A percentile compares a stretch with the other conserved stretches of the same genome.
Conservation (phyloP, 805 yeast species). For the Saturnispora saitoi region DNA sequence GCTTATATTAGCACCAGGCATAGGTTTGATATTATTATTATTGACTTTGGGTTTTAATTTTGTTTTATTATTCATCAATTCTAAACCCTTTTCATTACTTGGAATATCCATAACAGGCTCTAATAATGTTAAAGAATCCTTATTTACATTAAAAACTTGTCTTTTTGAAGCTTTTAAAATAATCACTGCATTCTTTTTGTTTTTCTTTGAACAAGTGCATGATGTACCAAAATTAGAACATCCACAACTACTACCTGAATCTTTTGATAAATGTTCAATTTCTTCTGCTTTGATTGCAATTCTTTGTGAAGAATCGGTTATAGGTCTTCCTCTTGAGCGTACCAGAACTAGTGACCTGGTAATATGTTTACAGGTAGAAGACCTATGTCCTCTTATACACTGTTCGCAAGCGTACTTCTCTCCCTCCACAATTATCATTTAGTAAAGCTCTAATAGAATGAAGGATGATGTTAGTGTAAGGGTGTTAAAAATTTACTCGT, state of each 20-base stretch:
- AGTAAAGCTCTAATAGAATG: not conserved
- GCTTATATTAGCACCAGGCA: too few species aligned
- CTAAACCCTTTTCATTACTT: constrained; percentile 26
- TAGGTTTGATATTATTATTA: not conserved
- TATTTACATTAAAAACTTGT: constrained; percentile 30
- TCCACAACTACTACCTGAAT: not conserved
- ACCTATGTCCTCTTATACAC: constrained; percentile 90
- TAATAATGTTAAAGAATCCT: constrained; percentile 26
- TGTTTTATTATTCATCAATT: constrained; percentile 15
- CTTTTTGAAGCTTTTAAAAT: constrained; percentile 28
- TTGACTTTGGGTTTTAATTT: not conserved
- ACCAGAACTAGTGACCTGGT: constrained; percentile 77
- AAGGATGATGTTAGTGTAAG: not conserved
- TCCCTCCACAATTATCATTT: constrained; percentile 71
- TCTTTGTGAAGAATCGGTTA: constrained; percentile 47
- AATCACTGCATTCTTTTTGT: constrained; percentile 21
- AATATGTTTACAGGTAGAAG: constrained; percentile 78
- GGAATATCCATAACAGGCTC: constrained; percentile 30
- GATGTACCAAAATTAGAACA: not conserved
- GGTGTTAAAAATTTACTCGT: not conserved
- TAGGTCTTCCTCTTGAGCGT: constrained; percentile 83
- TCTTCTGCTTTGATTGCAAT: constrained; percentile 50
- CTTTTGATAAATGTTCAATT: not conserved
- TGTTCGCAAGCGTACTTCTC: constrained; percentile 76
- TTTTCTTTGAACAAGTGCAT: constrained; percentile 7